Percentiles rank a stretch among this genome's conserved stretches.
Conservation (phyloP, 352 stramenopile genomes). For the Phytopythium cucurbitacearum region DNA sequence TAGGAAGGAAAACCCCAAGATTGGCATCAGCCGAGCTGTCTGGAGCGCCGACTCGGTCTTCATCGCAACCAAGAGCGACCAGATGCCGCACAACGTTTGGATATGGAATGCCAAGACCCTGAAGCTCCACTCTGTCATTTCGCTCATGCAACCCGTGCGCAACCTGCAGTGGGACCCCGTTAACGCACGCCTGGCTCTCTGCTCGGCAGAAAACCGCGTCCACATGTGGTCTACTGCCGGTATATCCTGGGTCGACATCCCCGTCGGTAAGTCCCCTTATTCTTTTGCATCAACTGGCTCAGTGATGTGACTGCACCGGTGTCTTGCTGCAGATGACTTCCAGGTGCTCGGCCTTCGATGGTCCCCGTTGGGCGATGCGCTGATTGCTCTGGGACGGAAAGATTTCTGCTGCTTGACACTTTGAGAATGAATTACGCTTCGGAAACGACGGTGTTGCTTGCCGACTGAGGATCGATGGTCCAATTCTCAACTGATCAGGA, state of each 20-base stretch:
- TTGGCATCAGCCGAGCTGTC: constrained; percentile 57
- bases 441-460: background rate
- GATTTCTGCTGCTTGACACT: constrained; percentile 69
- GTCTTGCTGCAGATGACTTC: constrained; percentile 51
- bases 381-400: constrained; percentile 54
- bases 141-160: constrained; percentile 55
- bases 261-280: constrained; percentile 37
- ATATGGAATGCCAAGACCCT: constrained; percentile 78
- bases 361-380: constrained; percentile 39
- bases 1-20: constrained; percentile 68
- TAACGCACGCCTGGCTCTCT: constrained; percentile 46
- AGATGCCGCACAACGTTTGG: constrained; percentile 85
- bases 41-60: constrained; percentile 73
- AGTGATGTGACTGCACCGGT: constrained; percentile 18
- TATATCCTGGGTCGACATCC: constrained; percentile 73
- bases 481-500: constrained; percentile 52
- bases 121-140: constrained; percentile 60
- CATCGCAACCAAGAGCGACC: constrained; percentile 72
- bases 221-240: constrained; percentile 63
- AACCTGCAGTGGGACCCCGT: constrained; percentile 61
- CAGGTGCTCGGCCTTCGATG: constrained; percentile 66
- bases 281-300: constrained; percentile 33
- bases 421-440: constrained; percentile 9
- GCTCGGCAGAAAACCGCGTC: constrained; percentile 54
- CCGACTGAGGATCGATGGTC: too few species aligned